Evolutionary conservation across 148 eudicot genomes (phyloP).

Genomic region (Rhododendron griersonianum): DNA sequence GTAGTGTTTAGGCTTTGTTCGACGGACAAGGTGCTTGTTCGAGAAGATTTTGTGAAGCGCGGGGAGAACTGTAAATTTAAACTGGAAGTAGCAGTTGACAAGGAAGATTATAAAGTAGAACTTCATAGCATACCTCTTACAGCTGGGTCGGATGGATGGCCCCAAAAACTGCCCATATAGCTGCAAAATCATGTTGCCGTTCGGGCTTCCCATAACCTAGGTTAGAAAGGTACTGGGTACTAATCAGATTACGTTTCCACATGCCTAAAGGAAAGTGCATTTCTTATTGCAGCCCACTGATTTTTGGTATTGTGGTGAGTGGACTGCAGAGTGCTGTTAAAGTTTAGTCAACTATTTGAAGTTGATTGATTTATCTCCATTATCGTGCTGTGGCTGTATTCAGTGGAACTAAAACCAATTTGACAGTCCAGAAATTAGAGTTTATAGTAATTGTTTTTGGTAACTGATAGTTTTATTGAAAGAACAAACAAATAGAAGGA

Average conservation of each 20-base stretch:
- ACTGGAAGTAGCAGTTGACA: background rate
- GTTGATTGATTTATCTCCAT: background rate
- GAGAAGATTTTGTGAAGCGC: background rate
- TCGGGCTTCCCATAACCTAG: background rate
- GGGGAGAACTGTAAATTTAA: background rate
- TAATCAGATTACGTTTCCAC: background rate
- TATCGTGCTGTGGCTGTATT: background rate
- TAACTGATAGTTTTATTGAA: background rate
- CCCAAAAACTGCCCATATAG: background rate
- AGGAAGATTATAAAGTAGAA: background rate
- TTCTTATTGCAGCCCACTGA: background rate
- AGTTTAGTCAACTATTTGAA: background rate
- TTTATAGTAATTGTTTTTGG: background rate
- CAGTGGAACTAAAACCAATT: background rate
- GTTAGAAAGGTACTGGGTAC: background rate
- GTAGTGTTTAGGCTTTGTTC: background rate
- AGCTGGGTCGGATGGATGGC: background rate
- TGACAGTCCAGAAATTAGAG: too few relatives aligned
- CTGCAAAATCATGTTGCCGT: background rate
- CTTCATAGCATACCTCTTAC: background rate
- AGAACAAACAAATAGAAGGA: background rate
- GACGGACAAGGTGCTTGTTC: background rate
- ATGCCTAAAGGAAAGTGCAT: background rate
- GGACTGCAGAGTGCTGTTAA: background rate
- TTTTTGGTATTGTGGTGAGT: background rate